Conservation (phyloP, 306 rosid species). For the Bauhinia variegata region DNA sequence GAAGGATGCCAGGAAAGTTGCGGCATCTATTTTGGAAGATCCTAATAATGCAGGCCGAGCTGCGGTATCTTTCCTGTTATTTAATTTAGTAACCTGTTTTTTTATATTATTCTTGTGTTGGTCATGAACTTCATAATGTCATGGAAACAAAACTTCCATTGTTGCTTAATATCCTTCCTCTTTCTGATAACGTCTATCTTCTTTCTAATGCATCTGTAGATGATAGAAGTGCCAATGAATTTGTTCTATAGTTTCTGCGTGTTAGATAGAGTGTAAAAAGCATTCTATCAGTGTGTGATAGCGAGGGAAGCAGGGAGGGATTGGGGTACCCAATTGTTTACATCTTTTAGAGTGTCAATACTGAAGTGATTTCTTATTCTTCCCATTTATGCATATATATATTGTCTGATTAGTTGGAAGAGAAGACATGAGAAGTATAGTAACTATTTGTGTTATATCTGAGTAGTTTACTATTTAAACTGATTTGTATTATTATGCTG, state of each 20-base stretch:
- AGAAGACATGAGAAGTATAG: conserved; percentile 35
- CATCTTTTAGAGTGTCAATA: conserved; percentile 20
- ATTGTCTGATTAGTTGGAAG: conserved; percentile 35
- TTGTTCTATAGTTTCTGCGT: conserved; percentile 16
- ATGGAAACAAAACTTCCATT: conserved; percentile 13
- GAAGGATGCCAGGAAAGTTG: conserved; percentile 95
- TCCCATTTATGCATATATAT: conserved; percentile 34
- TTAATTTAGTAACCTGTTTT: background rate
- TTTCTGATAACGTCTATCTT: background rate
- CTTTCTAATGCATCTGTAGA: conserved; percentile 14
- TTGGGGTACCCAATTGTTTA: conserved; percentile 4
- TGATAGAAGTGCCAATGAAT: background rate
- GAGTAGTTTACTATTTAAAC: conserved; percentile 26
- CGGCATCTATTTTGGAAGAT: conserved; percentile 87
- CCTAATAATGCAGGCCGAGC: conserved; percentile 90
- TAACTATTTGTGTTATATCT: conserved; percentile 15
- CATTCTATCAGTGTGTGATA: background rate
- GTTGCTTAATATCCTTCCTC: background rate
- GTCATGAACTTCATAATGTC: background rate
- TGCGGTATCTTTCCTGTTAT: conserved; percentile 57
- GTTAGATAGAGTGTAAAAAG: background rate
- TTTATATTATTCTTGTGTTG: background rate
- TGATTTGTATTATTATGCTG: conserved; percentile 32
- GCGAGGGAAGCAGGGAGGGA: too few species aligned
- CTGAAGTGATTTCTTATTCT: conserved; percentile 27